Base-by-base conservation (phyloP, 345 rosid genomes). In the Arabis hirsuta region DNA sequence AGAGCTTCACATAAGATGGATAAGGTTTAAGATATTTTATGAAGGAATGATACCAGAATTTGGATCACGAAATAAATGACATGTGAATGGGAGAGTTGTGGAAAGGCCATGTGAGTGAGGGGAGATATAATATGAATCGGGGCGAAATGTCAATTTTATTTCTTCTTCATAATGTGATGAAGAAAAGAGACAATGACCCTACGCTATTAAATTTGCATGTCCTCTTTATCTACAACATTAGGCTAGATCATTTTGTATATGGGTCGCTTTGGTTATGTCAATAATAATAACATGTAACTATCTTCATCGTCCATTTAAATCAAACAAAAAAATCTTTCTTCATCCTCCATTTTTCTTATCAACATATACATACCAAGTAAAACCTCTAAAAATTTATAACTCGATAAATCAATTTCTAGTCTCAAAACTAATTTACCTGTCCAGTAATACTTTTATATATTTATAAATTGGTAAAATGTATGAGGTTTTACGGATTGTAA, bases 41-140 rank as follows among this genome's bases (percentile, higher is more conserved):
- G 64, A 16, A 10, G 26, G 58, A 57, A 20, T 64, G 63, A 60
- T 50, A 12, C 63, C 13, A 32, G 44, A 73, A 8, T 52, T 67
- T 68, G 43, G 56, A 67, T 67, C 62, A 51, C 56, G 36, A 74
- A 65, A 12, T 60, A 53, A 67, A 60, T 26, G 78, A 54, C 55
- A 74, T 58, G 73, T 59, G 73, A 74, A 63, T 50, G 34, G 43
- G 43, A 31, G 50, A 66, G 67, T 67, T 74, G 54, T 59, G 44
- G 78, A 67, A 67, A 69, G 61, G 78, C 73, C 78, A 75, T 67
- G 79, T 75, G 78, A 67, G 79, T 75, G 78, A 60, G 24, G 24
- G 24, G 42, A 60, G 26, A 45, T 58, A 43, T 51, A 45, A 59
- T 73, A 14, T 9, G 73, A 55, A 59, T 51, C 41, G 56, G 10